These are phyloP conservation scores for Lentinus brumalis DNA, from an alignment of 768 basidiomycete genomes.

Conservation along the genomic window DNA sequence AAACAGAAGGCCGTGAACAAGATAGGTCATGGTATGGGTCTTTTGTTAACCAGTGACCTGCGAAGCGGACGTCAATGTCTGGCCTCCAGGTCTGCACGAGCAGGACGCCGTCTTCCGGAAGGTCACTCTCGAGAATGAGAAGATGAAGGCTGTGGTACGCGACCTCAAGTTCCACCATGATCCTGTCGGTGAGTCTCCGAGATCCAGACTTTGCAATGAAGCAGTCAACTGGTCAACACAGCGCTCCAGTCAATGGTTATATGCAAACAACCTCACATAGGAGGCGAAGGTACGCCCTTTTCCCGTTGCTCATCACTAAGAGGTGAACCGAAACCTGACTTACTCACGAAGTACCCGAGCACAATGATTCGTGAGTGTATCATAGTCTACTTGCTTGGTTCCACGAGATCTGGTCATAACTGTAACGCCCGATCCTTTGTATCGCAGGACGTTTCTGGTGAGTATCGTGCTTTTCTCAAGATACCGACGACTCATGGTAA, in stretches of 20 bases:
- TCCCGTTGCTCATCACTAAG: not conserved
- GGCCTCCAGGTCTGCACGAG: slow-evolving; percentile 69
- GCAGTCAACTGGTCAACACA: slow-evolving; percentile 23
- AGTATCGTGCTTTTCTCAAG: not conserved
- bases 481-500: too few species aligned
- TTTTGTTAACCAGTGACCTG: not conserved
- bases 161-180: slow-evolving; percentile 84
- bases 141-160: slow-evolving; percentile 65
- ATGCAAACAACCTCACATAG: slow-evolving; percentile 91
- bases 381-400: not conserved
- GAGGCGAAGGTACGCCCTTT: slow-evolving; percentile 73
- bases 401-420: too few species aligned
- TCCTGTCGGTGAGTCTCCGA: slow-evolving; percentile 64
- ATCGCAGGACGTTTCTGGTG: not conserved
- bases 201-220: too few species aligned
- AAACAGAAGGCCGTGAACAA: slow-evolving; percentile 90
- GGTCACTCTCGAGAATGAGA: slow-evolving; percentile 80
- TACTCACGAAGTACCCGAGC: slow-evolving; percentile 69
- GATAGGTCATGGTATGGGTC: slow-evolving; percentile 76
- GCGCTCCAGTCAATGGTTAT: slow-evolving; percentile 96
- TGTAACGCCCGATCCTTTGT: too few species aligned
- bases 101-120: slow-evolving; percentile 80
- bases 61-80: not conserved
- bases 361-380: slow-evolving; percentile 85
- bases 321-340: not conserved